Base-by-base conservation (phyloP, 2,329 filamentous ascomycete species). In the Trichoderma harzianum region DNA sequence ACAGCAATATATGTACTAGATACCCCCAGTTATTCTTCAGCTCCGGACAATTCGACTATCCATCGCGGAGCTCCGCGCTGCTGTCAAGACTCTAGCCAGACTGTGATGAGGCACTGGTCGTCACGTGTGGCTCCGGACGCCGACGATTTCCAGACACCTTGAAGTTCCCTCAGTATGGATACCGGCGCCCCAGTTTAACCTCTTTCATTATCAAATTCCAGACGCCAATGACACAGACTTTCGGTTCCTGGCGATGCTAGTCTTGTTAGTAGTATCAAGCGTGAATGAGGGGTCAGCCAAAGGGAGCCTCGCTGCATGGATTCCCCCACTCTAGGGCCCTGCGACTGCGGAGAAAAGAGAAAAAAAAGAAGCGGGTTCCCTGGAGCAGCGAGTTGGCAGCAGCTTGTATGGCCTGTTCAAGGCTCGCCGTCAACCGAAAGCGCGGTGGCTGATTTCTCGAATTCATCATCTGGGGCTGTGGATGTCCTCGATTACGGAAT, bases 171-270 rank as follows among this genome's bases (percentile, higher is more conserved):
- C 39, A 34, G 39, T 6, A 53, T 62, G 28, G 55, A 53, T 36
- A 18, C 67, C 61, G 51, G 39, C 28, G 67, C 12, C 57, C 34
- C 39, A 30, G 57, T 16, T 62, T 28, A 62, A 30, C 57, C 39
- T 26, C 39, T 62, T 30, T 36, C 21, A 53, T 69, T 62, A 69
- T 69, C 26, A 62, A 69, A 69, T 36, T 28, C 67, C 55, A 62
- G 57, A 28, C 67, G 67, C 67, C 67, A 69, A 69, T 69, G 67
- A 69, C 67, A 69, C 67, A 69, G 47, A 69, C 67, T 69, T 69
- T 69, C n/a, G 67, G 67, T 69, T 62, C 67, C 67, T 69, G 67
- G 67, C 57, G 55, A 61, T 69, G 67, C 57, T 61, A 69, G 57
- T 36, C 21, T 26, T 53, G 67, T 30, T 60, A 51, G 47, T 62